Percentiles rank a stretch among this genome's conserved stretches.
Evolutionary conservation across 2,329 filamentous ascomycete species (phyloP).

Genomic region (Beauveria sp.): DNA sequence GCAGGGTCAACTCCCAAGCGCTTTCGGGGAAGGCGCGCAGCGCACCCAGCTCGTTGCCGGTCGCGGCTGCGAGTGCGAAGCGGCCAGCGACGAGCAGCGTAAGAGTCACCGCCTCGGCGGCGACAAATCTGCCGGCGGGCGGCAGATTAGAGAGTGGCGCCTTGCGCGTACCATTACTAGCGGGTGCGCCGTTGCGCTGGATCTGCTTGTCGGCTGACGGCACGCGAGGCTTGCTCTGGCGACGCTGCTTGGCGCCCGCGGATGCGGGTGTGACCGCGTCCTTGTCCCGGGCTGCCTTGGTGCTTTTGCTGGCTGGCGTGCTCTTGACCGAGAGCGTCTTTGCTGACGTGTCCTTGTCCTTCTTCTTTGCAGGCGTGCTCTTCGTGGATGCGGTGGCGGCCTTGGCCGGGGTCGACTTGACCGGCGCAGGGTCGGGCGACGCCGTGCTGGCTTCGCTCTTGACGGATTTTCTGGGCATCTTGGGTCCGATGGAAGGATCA

Average conservation of each 20-base stretch:
- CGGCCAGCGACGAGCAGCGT: conserved; percentile 57
- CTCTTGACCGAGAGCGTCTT: background rate
- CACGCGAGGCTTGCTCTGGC: conserved; percentile 6
- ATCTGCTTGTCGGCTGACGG: conserved; percentile 1
- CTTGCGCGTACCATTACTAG: background rate
- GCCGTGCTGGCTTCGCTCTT: conserved; percentile 9
- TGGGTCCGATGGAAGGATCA: background rate
- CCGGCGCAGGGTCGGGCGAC: conserved; percentile 4
- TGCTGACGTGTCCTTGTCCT: conserved; percentile 1
- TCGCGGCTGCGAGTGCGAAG: conserved; percentile 60
- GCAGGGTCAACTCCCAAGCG: conserved; percentile 50
- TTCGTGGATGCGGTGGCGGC: background rate
- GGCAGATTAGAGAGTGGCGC: background rate
- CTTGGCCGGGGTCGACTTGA: background rate
- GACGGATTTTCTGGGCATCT: conserved; percentile 7
- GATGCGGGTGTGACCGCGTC: conserved; percentile 4
- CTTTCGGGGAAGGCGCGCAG: conserved; percentile 58
- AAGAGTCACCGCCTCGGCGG: conserved; percentile 48
- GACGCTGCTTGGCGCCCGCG: conserved; percentile 5
- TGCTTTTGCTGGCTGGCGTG: conserved; percentile 1
- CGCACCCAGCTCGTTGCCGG: conserved; percentile 53
- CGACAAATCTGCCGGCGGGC: conserved; percentile 39
- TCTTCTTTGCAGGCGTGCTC: conserved; percentile 6
- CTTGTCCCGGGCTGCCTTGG: conserved; percentile 6
- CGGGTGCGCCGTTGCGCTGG: background rate